phyloP scores from a whole-genome alignment of 1,284 basidiomycete genomes.

The Phellopilus nigrolimitatus region DNA sequence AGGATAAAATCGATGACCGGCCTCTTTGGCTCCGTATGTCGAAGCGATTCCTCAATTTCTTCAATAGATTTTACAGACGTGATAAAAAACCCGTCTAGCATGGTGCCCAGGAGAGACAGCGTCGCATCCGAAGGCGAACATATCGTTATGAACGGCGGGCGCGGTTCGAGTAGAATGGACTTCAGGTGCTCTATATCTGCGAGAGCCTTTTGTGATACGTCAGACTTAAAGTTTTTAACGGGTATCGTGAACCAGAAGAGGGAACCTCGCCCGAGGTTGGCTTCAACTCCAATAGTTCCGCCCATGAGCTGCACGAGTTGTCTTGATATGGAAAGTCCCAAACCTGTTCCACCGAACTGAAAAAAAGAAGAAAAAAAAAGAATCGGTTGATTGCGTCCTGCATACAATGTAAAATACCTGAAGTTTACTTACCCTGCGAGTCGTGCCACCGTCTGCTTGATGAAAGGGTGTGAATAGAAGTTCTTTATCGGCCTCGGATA shows the following conservation, averaged over 20 bases:
- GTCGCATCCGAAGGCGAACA: constrained; percentile 57
- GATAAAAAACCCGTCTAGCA: constrained; percentile 52
- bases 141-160: constrained; percentile 47
- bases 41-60: constrained; percentile 42
- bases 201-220: constrained; percentile 41
- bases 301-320: constrained; percentile 71
- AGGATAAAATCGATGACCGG: constrained; percentile 56
- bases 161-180: constrained; percentile 39
- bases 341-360: constrained; percentile 18
- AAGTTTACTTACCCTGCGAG: constrained; percentile 65
- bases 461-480: constrained; percentile 67
- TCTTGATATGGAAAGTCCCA: constrained; percentile 67
- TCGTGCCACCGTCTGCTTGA: constrained; percentile 71
- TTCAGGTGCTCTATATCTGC: constrained; percentile 44
- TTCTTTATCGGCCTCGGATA: constrained; percentile 59
- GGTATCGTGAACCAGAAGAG: constrained; percentile 70
- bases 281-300: constrained; percentile 63
- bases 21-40: constrained; percentile 30
- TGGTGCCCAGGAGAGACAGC: constrained; percentile 46
- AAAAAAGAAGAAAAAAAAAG: constrained; percentile 28
- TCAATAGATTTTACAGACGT: constrained; percentile 38
- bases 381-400: too few relatives aligned
- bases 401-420: too few relatives aligned
- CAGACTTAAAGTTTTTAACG: constrained; percentile 49
- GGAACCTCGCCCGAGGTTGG: constrained; percentile 56